These are phyloP conservation scores for Peltaster fructicola DNA, from an alignment of 2,329 filamentous ascomycete genomes.

Conservation along the genomic window DNA sequence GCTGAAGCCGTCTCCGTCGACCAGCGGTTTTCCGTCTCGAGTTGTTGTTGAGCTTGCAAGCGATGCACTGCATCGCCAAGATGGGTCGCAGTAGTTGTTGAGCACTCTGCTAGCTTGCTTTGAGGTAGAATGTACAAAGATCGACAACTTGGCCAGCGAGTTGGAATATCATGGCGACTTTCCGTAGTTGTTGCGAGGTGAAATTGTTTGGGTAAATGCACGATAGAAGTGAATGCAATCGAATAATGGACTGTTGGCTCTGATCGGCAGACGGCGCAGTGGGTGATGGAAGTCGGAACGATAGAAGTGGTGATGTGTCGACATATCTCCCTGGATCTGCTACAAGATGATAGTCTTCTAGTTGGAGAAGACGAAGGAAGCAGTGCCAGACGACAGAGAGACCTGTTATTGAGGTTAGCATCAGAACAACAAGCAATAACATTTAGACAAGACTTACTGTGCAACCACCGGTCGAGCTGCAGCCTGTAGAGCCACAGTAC, in stretches of 20 bases:
- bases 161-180: no score
- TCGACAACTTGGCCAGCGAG: no score
- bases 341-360: conserved; percentile 7
- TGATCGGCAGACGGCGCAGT: conserved; percentile 4
- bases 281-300: conserved; percentile 3
- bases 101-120: no score
- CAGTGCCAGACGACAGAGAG: conserved; percentile 30
- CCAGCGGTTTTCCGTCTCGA: no score
- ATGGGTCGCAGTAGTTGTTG: no score
- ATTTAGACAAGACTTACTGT: conserved; percentile 43
- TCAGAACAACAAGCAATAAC: conserved; percentile 6
- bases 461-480: conserved; percentile 45
- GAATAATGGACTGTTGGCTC: conserved; percentile 2
- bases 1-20: no score
- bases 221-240: conserved; percentile 5
- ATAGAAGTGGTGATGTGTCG: no score
- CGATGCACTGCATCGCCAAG: no score
- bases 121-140: no score
- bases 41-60: no score
- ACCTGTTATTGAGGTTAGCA: conserved; percentile 24
- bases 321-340: conserved; percentile 4
- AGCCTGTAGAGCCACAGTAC: conserved; percentile 37
- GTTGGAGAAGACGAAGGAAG: conserved; percentile 28
- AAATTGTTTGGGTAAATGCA: conserved; percentile 1
- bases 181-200: neutral